A percentile compares a stretch with the other conserved stretches of the same genome.
Evolutionary conservation across 306 rosid genomes (phyloP).

Genomic region (Dryas octopetala): DNA sequence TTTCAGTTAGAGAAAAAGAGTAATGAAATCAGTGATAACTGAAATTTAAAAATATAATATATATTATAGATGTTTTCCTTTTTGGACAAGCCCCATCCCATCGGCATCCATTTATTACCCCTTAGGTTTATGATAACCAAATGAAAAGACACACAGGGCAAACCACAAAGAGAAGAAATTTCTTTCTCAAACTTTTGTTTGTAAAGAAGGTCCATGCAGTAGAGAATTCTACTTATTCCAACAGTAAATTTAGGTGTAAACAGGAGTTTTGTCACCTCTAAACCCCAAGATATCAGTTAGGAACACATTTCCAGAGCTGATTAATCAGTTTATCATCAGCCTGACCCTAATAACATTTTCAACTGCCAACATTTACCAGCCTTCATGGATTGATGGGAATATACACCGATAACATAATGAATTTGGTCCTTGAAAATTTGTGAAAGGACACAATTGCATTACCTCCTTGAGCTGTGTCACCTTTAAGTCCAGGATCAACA

Average conservation of each 20-base stretch:
- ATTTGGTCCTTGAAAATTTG: conserved; percentile 19
- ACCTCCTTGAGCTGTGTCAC: conserved; percentile 96
- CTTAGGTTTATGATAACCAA: neutral
- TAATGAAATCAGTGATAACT: neutral
- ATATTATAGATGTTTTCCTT: neutral
- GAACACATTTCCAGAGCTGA: neutral
- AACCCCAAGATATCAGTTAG: neutral
- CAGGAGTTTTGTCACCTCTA: neutral
- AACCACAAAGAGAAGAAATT: neutral
- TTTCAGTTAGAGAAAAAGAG: conserved; percentile 11
- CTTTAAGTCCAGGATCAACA: conserved; percentile 84
- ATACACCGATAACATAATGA: conserved; percentile 1
- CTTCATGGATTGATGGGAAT: conserved; percentile 17
- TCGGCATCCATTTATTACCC: neutral
- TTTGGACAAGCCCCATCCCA: neutral
- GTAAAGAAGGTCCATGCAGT: neutral
- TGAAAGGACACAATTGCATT: conserved; percentile 23
- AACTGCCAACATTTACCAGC: neutral
- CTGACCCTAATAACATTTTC: neutral
- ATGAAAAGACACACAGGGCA: neutral
- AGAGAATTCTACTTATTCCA: neutral
- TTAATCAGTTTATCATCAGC: neutral
- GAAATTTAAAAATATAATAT: neutral
- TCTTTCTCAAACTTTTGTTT: no score
- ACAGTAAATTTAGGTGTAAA: neutral